phyloP scores from a whole-genome alignment of 1,139 yeast species.

The Sugiyamaella xylanicola region DNA sequence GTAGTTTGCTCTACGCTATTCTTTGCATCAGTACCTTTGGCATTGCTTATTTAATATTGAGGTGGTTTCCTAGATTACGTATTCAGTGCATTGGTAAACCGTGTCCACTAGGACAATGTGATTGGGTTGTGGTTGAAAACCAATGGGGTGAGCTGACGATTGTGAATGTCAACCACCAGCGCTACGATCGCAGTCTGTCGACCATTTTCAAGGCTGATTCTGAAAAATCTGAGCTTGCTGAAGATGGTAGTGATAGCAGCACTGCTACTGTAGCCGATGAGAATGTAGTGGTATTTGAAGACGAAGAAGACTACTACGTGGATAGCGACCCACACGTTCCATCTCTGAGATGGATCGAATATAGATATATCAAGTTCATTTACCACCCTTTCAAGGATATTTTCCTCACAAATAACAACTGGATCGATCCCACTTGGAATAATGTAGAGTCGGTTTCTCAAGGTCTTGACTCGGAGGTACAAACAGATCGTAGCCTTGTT shows the following conservation, averaged over 20 bases:
- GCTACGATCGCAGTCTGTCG: constrained; percentile 73
- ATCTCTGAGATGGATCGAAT: constrained; percentile 63
- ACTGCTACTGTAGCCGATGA: constrained; percentile 3
- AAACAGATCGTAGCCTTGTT: constrained; percentile 67
- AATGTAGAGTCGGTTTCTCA: constrained; percentile 57
- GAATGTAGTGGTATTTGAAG: constrained; percentile 33
- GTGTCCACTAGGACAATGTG: constrained; percentile 75
- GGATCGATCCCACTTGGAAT: constrained; percentile 81
- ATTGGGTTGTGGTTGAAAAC: constrained; percentile 92
- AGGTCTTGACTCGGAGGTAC: constrained; percentile 72
- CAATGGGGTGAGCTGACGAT: constrained; percentile 85
- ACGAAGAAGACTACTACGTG: constrained; percentile 36
- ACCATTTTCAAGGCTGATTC: constrained; percentile 54
- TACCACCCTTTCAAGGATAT: constrained; percentile 87
- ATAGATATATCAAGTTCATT: constrained; percentile 78
- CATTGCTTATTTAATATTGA: constrained; percentile 64
- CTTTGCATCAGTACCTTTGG: constrained; percentile 68
- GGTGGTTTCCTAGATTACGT: constrained; percentile 85
- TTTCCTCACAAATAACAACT: constrained; percentile 77
- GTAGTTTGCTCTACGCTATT: constrained; percentile 52
- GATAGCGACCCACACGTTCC: constrained; percentile 69
- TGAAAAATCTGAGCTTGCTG: constrained; percentile 27
- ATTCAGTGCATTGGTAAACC: constrained; percentile 67
- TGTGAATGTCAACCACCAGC: constrained; percentile 54
- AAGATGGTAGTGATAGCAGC: constrained; percentile 12